A percentile compares a stretch with the other conserved stretches of the same genome.
These are phyloP conservation scores for Pythium aquatile DNA, from an alignment of 352 stramenopile species.

Conservation along the genomic window DNA sequence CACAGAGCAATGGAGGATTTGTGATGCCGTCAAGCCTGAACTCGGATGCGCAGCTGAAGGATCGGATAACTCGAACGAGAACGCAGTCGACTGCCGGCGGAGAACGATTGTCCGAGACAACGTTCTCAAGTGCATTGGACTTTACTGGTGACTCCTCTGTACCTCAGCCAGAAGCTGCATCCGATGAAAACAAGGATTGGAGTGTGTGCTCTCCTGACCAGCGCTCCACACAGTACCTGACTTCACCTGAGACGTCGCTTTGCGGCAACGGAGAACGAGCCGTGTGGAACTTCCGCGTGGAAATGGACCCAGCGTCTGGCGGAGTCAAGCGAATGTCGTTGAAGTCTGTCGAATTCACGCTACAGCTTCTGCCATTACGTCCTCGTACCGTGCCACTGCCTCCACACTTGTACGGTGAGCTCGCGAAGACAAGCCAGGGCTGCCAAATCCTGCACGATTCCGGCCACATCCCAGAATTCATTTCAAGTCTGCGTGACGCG, in stretches of 20 bases:
- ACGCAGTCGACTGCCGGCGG: slow-evolving; percentile 51
- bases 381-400: slow-evolving; percentile 77
- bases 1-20: slow-evolving; percentile 85
- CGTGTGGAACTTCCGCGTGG: slow-evolving; percentile 89
- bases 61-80: slow-evolving; percentile 36
- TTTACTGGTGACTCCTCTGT: slow-evolving; percentile 63
- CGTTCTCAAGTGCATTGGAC: slow-evolving; percentile 35
- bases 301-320: slow-evolving; percentile 64
- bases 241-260: slow-evolving; percentile 65
- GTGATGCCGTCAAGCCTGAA: slow-evolving; percentile 57
- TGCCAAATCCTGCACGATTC: slow-evolving; percentile 80
- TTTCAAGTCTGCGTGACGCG: slow-evolving; percentile 75
- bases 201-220: slow-evolving; percentile 85
- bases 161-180: slow-evolving; percentile 52
- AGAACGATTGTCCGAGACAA: slow-evolving; percentile 74
- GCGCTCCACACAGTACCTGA: slow-evolving; percentile 64
- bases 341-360: slow-evolving; percentile 89
- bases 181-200: slow-evolving; percentile 89
- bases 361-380: slow-evolving; percentile 78
- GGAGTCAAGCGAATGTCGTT: slow-evolving; percentile 78
- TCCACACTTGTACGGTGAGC: slow-evolving; percentile 82
- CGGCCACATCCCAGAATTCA: slow-evolving; percentile 82
- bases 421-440: slow-evolving; percentile 80
- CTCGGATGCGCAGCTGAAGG: slow-evolving; percentile 59
- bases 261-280: slow-evolving; percentile 79